Evolutionary conservation across 73 alveolate genomes (phyloP).

Genomic region (Effrenium voratum): DNA sequence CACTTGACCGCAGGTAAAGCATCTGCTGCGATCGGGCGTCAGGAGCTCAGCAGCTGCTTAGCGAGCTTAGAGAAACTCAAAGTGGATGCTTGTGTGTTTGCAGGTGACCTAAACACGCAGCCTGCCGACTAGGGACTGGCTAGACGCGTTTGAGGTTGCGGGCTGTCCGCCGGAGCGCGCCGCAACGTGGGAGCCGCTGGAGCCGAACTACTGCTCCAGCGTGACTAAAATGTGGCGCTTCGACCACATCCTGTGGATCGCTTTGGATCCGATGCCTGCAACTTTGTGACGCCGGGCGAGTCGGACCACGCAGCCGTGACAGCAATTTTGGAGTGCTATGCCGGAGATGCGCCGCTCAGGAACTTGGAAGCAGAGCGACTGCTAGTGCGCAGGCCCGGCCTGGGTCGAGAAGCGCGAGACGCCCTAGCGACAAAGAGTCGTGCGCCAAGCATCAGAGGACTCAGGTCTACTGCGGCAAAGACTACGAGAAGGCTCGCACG

Average conservation of each 20-base stretch:
- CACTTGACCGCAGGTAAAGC: background rate
- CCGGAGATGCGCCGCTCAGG: background rate
- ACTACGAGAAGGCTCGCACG: constrained; percentile 10
- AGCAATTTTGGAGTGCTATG: background rate
- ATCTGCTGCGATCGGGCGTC: background rate
- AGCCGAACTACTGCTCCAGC: background rate
- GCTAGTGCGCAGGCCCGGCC: background rate
- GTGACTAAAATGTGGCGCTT: too few species aligned
- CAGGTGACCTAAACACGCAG: constrained; percentile 4
- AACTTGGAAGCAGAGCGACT: too few species aligned
- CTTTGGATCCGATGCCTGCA: too few species aligned
- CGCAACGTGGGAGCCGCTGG: background rate
- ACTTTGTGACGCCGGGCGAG: background rate
- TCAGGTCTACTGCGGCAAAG: background rate
- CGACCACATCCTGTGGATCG: too few species aligned
- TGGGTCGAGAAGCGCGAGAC: too few species aligned
- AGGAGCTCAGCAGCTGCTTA: background rate
- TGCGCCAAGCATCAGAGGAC: background rate
- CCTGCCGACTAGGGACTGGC: background rate
- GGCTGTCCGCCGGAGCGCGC: background rate
- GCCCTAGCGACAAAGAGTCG: background rate
- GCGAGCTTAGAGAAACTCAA: background rate
- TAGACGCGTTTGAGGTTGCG: background rate
- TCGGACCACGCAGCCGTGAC: background rate
- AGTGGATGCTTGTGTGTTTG: background rate